A percentile compares a stretch with the other conserved stretches of the same genome.
Conservation (phyloP, 352 stramenopile species). For the Salisapilia sapeloensis region DNA sequence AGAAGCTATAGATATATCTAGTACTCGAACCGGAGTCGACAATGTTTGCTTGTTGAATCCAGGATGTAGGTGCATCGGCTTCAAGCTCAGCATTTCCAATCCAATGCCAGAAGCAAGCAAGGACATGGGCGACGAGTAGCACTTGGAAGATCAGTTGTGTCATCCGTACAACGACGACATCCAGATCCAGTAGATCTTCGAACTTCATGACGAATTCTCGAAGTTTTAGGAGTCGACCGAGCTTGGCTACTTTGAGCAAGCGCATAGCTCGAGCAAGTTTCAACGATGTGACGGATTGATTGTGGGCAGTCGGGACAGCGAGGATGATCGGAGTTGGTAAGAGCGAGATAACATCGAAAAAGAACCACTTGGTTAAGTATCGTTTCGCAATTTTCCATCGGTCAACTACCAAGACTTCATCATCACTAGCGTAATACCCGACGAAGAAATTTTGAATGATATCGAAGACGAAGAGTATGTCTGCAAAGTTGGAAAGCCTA, state of each 20-base stretch:
- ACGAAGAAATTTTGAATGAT: conserved; percentile 60
- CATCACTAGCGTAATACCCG: conserved; percentile 39
- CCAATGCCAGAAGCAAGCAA: conserved; percentile 68
- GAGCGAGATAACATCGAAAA: conserved; percentile 25
- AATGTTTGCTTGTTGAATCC: conserved; percentile 17
- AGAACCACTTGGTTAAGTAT: conserved; percentile 43
- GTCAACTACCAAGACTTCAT: conserved; percentile 33
- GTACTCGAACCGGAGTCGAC: conserved; percentile 8
- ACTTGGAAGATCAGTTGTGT: conserved; percentile 45
- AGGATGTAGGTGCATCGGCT: too few species aligned
- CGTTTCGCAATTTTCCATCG: conserved; percentile 20
- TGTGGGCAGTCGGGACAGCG: conserved; percentile 1
- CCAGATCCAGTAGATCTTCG: conserved; percentile 43
- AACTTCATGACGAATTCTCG: conserved; percentile 52
- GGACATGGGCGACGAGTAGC: conserved; percentile 48
- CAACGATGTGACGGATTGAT: conserved; percentile 37
- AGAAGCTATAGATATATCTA: conserved; percentile 67
- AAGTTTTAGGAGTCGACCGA: conserved; percentile 51
- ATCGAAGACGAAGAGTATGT: conserved; percentile 45
- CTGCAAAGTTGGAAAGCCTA: conserved; percentile 10
- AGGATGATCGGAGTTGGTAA: conserved; percentile 30
- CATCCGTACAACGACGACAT: conserved; percentile 43
- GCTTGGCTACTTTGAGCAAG: conserved; percentile 50
- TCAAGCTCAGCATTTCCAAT: conserved; percentile 19
- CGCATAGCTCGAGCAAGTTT: conserved; percentile 43